These are phyloP conservation scores for Nannochloropsis oceanica DNA, from an alignment of 108 stramenopile species.

Conservation along the genomic window DNA sequence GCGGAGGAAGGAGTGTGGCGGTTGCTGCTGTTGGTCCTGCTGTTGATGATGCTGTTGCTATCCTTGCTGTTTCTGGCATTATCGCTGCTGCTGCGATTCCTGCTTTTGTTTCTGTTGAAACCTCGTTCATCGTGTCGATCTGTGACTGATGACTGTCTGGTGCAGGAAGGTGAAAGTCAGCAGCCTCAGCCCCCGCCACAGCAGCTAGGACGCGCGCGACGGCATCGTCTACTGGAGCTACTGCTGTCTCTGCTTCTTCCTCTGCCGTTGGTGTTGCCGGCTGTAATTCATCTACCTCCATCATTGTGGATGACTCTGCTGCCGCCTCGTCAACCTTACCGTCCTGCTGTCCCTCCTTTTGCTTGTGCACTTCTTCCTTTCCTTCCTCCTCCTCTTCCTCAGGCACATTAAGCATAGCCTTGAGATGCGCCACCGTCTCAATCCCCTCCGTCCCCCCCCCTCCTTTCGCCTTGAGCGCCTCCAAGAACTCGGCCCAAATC, in stretches of 20 bases:
- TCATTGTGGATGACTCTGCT: too few relatives aligned
- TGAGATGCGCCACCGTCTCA: not conserved
- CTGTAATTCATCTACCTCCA: not conserved
- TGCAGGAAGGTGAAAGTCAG: not conserved
- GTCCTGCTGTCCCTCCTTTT: not conserved
- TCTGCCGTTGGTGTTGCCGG: not conserved
- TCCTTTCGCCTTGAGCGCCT: not conserved
- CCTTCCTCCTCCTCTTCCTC: not conserved
- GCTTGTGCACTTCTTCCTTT: not conserved
- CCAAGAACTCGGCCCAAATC: not conserved
- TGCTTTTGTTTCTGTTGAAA: not conserved
- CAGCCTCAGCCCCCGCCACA: not conserved
- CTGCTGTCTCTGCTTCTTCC: not conserved
- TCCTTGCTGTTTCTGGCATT: not conserved
- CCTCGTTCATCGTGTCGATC: not conserved
- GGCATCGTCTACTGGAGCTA: not conserved
- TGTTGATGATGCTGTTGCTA: not conserved
- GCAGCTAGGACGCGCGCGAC: not conserved
- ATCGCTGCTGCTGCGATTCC: not conserved
- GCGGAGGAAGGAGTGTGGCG: too few relatives aligned
- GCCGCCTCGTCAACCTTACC: too few relatives aligned
- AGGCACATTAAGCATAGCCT: not conserved
- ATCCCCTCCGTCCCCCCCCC: not conserved
- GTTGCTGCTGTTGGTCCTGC: not conserved
- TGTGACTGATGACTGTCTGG: not conserved